Evolutionary conservation across 164 flowering plant genomes (phyloP), one percentile per base, ranked within the genome.

Genomic region (Euptelea pleiosperma): DNA sequence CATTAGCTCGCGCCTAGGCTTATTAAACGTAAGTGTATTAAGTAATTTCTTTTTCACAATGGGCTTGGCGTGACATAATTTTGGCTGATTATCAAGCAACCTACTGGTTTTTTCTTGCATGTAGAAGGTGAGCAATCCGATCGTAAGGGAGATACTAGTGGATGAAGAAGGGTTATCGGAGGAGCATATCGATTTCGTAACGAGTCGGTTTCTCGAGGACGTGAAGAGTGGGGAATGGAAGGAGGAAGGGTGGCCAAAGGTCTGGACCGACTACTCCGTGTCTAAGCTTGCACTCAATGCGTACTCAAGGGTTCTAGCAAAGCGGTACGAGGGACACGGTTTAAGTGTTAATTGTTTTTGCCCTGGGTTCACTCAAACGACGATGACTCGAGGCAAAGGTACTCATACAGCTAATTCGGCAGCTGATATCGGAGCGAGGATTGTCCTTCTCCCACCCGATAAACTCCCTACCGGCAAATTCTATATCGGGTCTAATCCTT

Each of bases 181-280:
- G 61, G 77, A 79, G 41, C 46, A 57, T 6, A 79, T 89, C 0
- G 78, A 81, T 1, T 51, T 44, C 6, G 55, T 87, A 42, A 77
- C 79, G 6, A 34, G 34, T 2, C 8, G 62, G 57, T 89, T 92
- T 50, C 74, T 85, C 0, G 66, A 74, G n/a, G 55, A 75, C 8
- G 96, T 89, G 64, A 73, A 71, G 67, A 68, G 30, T 0, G 91
- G 93, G 44, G 71, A 62, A 3, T 92, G 98, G 96, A 25, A 65
- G 39, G 75, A 51, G 8, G 64, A 64, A 66, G 96, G 98, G 15
- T 92, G 98, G 98, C 98, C 96, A 2, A 71, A 76, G 46, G 18
- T 70, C 1, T 92, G 98, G 98, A 78, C 96, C 0, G 98, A 87
- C 54, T 92, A 89, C 39, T 75, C 98, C 0, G 91, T 92, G 8